A percentile compares a stretch with the other conserved stretches of the same genome.
Evolutionary conservation across 2,329 filamentous ascomycete species (phyloP).

Genomic region (Elsinoe perseae): DNA sequence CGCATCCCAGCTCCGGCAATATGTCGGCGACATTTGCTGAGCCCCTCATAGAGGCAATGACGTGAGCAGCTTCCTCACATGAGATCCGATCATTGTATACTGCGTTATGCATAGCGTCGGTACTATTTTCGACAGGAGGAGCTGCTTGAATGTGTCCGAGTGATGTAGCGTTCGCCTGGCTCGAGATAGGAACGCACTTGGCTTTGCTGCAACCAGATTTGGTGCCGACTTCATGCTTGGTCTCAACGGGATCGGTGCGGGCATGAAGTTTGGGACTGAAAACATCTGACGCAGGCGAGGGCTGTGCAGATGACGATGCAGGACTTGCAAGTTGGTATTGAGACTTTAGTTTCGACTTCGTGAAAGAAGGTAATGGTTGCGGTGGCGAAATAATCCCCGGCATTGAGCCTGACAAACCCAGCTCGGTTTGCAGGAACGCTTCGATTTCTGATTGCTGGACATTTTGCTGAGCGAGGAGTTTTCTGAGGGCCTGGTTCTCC

Average conservation of each 20-base stretch:
- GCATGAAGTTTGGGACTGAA: not conserved
- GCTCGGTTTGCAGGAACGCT: not conserved
- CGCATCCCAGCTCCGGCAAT: slow-evolving; percentile 2
- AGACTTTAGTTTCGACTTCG: not conserved
- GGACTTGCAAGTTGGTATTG: not conserved
- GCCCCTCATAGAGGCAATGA: slow-evolving; percentile 8
- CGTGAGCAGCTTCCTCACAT: slow-evolving; percentile 6
- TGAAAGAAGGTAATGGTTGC: not conserved
- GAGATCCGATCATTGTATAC: slow-evolving; percentile 6
- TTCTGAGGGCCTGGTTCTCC: slow-evolving; percentile 1
- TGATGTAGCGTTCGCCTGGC: too few species aligned
- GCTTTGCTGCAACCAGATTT: not conserved
- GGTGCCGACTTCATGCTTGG: not conserved
- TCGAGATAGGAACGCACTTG: not conserved
- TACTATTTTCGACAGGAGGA: not conserved
- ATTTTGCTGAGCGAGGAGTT: not conserved
- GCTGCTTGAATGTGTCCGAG: too few species aligned
- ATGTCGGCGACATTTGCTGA: not conserved
- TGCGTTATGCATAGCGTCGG: not conserved
- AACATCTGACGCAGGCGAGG: not conserved
- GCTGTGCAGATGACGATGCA: not conserved
- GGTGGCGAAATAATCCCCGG: too few species aligned
- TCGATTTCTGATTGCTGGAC: not conserved
- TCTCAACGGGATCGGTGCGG: not conserved
- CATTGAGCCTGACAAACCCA: not conserved